Evolutionary conservation across 139 green algal species (phyloP).

Genomic region (Zygnema cylindricum): DNA sequence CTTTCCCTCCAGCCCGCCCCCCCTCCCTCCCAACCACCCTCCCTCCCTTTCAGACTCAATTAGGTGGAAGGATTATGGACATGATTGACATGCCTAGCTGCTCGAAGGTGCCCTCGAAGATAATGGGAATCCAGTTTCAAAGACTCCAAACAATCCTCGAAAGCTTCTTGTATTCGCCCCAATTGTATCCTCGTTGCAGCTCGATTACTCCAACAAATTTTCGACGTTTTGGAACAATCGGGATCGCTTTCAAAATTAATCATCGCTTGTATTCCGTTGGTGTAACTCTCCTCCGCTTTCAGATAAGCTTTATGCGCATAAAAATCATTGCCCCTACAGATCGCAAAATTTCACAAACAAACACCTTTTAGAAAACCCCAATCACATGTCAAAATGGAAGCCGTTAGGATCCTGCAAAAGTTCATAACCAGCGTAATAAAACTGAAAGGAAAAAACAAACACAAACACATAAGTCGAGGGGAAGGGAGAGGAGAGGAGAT

Average conservation of each 20-base stretch:
- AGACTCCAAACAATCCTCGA: constrained; percentile 33
- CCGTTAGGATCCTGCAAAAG: too few relatives aligned
- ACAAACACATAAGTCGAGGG: neutral
- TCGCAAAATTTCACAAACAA: neutral
- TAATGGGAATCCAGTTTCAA: constrained; percentile 34
- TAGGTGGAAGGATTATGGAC: too few relatives aligned
- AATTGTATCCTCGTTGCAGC: constrained; percentile 41
- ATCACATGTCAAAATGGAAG: neutral
- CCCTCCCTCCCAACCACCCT: too few relatives aligned
- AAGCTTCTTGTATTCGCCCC: constrained; percentile 28
- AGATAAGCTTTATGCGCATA: constrained; percentile 11
- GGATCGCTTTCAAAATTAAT: too few relatives aligned
- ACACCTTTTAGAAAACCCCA: neutral
- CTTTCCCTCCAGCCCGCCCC: too few relatives aligned
- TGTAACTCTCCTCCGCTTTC: constrained; percentile 53
- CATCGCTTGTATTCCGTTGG: constrained; percentile 17
- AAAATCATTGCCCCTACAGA: constrained; percentile 41
- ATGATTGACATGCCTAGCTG: constrained; percentile 36
- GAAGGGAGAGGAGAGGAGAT: too few relatives aligned
- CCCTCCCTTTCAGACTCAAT: too few relatives aligned
- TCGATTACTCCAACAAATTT: constrained; percentile 54
- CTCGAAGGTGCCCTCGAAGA: constrained; percentile 19
- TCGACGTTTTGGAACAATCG: neutral
- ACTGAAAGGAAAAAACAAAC: neutral
- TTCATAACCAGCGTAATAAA: neutral